phyloP scores from a whole-genome alignment of 2,329 filamentous ascomycete species.

The Aspergillus awamori region DNA sequence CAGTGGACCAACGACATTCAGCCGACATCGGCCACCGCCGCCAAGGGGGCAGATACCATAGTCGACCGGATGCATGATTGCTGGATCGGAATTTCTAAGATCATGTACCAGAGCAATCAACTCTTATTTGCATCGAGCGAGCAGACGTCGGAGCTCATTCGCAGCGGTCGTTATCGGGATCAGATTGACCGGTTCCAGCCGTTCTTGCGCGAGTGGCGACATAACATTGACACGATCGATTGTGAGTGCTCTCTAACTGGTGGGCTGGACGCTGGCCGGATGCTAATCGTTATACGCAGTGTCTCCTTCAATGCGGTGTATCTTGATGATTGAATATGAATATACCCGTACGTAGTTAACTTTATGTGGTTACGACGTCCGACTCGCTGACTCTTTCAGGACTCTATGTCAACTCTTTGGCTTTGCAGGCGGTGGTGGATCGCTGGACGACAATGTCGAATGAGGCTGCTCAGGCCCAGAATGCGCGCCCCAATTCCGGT shows the following conservation, averaged over 20 bases:
- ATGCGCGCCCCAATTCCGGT: constrained; percentile 29
- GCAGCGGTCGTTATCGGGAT: constrained; percentile 79
- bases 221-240: constrained; percentile 77
- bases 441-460: constrained; percentile 74
- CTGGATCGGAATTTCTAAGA: constrained; percentile 90
- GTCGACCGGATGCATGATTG: constrained; percentile 71
- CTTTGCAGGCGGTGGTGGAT: constrained; percentile 91
- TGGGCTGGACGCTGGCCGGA: background rate
- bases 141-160: constrained; percentile 85
- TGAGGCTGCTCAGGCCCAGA: constrained; percentile 38
- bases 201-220: constrained; percentile 75
- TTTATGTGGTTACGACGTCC: constrained; percentile 2
- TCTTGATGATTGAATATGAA: constrained; percentile 91
- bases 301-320: constrained; percentile 65
- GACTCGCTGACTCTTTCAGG: constrained; percentile 31
- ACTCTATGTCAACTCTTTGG: constrained; percentile 89
- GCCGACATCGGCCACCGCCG: constrained; percentile 32
- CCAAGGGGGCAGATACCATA: constrained; percentile 36
- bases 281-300: constrained; percentile 45
- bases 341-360: constrained; percentile 69
- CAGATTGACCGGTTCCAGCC: constrained; percentile 80
- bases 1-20: constrained; percentile 47
- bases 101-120: constrained; percentile 90
- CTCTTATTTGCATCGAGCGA: constrained; percentile 84
- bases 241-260: constrained; percentile 34